A percentile compares a stretch with the other conserved stretches of the same genome.
These are phyloP conservation scores for Linum usitatissimum DNA, from an alignment of 345 rosid genomes.

Conservation along the genomic window DNA sequence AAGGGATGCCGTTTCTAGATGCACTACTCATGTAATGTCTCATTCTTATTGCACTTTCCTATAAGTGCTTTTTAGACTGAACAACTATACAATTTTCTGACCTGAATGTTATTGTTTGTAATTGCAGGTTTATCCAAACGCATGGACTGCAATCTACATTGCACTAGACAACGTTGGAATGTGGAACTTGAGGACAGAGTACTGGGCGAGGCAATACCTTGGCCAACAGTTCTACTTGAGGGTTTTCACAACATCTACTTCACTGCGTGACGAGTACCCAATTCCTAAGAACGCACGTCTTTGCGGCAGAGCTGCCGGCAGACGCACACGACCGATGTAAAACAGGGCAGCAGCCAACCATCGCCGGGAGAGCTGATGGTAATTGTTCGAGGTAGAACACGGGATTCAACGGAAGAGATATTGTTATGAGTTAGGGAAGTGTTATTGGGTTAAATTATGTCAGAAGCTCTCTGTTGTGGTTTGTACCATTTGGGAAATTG, in stretches of 20 bases:
- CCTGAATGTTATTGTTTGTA: neutral
- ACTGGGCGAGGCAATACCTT: conserved; percentile 84
- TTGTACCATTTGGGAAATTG: neutral
- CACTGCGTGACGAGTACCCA: conserved; percentile 61
- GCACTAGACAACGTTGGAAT: conserved; percentile 84
- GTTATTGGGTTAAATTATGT: no score
- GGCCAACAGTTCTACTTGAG: conserved; percentile 82
- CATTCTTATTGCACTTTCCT: neutral
- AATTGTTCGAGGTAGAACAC: neutral
- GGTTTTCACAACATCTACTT: conserved; percentile 42
- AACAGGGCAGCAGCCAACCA: neutral
- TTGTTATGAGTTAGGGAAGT: no score
- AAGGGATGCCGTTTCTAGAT: conserved; percentile 62
- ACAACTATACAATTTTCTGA: neutral
- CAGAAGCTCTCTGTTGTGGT: no score
- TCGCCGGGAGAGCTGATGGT: neutral
- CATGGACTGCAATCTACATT: conserved; percentile 87
- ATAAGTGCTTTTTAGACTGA: neutral
- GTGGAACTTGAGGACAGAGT: conserved; percentile 88
- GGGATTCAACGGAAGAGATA: no score
- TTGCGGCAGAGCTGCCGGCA: conserved; percentile 73
- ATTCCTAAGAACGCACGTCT: conserved; percentile 67
- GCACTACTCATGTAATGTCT: conserved; percentile 57
- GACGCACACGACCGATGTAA: conserved; percentile 62
- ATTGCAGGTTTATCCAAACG: conserved; percentile 73